These are phyloP conservation scores for Agapanthus africanus DNA, from an alignment of 106 monocot species.

Conservation along the genomic window DNA sequence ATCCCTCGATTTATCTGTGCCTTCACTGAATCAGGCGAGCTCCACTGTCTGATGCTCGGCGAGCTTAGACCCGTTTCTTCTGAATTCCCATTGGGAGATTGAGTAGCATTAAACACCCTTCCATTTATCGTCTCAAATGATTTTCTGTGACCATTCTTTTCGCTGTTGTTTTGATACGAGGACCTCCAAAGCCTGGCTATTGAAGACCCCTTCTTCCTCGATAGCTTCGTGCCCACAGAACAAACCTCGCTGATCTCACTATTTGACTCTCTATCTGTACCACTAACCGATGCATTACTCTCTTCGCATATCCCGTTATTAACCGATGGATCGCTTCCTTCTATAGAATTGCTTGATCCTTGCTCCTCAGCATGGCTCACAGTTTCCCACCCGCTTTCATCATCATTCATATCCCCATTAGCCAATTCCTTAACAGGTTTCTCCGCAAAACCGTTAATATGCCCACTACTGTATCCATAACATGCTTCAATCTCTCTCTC, in stretches of 20 bases:
- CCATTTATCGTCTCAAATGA: slow-evolving; percentile 32
- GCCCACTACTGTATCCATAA: slow-evolving; percentile 24
- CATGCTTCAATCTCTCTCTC: slow-evolving; percentile 57
- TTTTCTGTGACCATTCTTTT: slow-evolving; percentile 37
- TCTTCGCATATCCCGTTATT: slow-evolving; percentile 37
- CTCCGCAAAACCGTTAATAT: slow-evolving; percentile 19
- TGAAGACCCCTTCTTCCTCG: slow-evolving; percentile 58
- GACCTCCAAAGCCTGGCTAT: slow-evolving; percentile 71
- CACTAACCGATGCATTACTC: slow-evolving; percentile 43
- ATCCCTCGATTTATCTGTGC: slow-evolving; percentile 35
- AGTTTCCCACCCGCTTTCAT: slow-evolving; percentile 89
- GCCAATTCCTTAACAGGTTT: slow-evolving; percentile 17
- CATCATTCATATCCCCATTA: slow-evolving; percentile 32
- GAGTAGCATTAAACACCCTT: slow-evolving; percentile 33
- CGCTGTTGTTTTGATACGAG: slow-evolving; percentile 26
- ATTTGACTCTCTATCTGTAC: slow-evolving; percentile 27
- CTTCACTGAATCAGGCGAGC: slow-evolving; percentile 56
- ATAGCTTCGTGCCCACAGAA: slow-evolving; percentile 33
- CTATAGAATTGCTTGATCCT: slow-evolving; percentile 63
- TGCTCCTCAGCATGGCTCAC: slow-evolving; percentile 60
- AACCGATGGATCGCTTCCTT: slow-evolving; percentile 63
- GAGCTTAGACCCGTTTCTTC: slow-evolving; percentile 36
- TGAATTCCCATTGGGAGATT: slow-evolving; percentile 32
- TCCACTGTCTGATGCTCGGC: slow-evolving; percentile 36
- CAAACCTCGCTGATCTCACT: slow-evolving; percentile 46